Evolutionary conservation across 2,329 filamentous ascomycete species (phyloP), one percentile per base, ranked within the genome.

Genomic region (Exophiala calicioides): DNA sequence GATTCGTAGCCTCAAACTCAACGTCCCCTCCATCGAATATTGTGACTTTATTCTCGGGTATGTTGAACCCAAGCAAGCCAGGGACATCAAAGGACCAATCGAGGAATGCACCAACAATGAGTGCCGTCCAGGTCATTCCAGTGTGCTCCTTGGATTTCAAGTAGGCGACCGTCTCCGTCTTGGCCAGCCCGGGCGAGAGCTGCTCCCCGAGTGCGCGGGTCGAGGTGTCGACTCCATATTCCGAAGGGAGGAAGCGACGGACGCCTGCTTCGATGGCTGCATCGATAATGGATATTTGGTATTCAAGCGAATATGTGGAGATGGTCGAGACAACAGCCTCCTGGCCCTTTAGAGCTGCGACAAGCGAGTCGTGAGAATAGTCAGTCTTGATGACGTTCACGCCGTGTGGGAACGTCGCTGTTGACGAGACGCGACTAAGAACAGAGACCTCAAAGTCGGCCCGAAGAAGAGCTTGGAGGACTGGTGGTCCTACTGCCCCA

Each of bases 31-130:
- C 55, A 36, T 59, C 43, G 33, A 45, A 55, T n/a, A 56, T 61
- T 13, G 53, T 60, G 12, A 61, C 58, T 19, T 60, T 59, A 38
- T 63, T 57, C 27, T 62, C 47, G 33, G 55, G 49, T 30, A 65
- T 52, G 34, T 65, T 63, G 27, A 59, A 58, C 47, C 67, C 63
- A 51, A 68, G 65, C 33, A 69, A 65, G n/a, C 47, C 49, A n/a
- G 34, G 34, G 3, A 31, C 27, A 24, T 19, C n/a, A 54, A 53
- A 34, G 43, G 59, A 49, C 77, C 75, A 80, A 58, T 85, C 82
- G 59, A 85, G 82, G 62, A 85, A 80, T 2, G 76, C 66, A 0
- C 81, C 79, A 6, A 69, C 77, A 3, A 80, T 73, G 10, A 86
- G 61, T 2, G 70, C 77, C 1, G 79, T 84, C 81, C 82, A 86